Evolutionary conservation across 2,329 filamentous ascomycete species (phyloP), one percentile per base, ranked within the genome.

Genomic region (Thelonectria blattea): DNA sequence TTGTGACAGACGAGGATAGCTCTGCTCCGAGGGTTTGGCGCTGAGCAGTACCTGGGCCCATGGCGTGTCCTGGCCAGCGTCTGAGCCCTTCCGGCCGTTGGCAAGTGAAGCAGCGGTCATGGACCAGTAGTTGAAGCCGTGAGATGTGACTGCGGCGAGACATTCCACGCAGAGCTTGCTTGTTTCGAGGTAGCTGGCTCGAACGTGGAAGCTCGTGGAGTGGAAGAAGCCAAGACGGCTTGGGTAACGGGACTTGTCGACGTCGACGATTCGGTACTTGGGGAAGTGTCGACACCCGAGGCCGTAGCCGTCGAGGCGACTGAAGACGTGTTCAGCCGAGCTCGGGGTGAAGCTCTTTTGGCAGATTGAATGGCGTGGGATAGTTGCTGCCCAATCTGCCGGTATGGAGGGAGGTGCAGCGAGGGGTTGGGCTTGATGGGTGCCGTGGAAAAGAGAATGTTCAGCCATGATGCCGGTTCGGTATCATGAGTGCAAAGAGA

Each of bases 191-290:
- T 45, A 54, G 24, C 52, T 61, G 34, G 58, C 45, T 4, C 24
- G 27, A 2, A 46, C n/a, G 1, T 55, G 41, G 3, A 47, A 34
- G 20, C 20, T 49, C 1, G 57, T 46, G 15, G 49, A 24, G 18
- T 60, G 59, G 39, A 63, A 63, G 57, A 63, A 63, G 10, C 57
- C 61, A 2, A 58, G 50, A 3, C 57, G 52, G n/a, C 50, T 61
- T 11, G 61, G 58, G 45, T 58, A 63, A 12, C 1, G 20, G 10
- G 11, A n/a, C 9, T 43, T 24, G 18, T 14, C 37, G 18, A 32
- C 30, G 20, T 12, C 42, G 14, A 43, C 5, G 42, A 15, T 5
- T 15, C 17, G 27, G 45, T 58, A 50, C 12, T 58, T 58, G 27
- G 43, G 56, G 11, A 43, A 49, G 43, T 58, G 56, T 5, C 27